Conservation (phyloP, 1,284 basidiomycete genomes). For the Neonothopanus nambi region DNA sequence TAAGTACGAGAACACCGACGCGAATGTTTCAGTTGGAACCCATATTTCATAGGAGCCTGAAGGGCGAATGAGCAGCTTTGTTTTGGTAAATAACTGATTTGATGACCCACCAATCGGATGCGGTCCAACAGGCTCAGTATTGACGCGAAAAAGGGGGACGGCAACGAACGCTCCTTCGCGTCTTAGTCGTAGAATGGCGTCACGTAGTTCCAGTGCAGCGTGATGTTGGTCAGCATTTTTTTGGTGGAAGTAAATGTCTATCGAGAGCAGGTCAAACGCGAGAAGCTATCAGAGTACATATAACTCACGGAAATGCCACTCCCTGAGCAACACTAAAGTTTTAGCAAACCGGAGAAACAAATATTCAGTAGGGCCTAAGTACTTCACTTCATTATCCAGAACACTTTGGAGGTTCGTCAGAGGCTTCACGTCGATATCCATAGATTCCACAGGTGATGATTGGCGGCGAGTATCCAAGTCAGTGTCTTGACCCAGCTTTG, state of each 20-base stretch:
- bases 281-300: neutral
- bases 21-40: constrained; percentile 71
- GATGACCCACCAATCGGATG: constrained; percentile 66
- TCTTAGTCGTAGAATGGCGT: constrained; percentile 67
- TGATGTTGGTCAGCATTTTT: constrained; percentile 60
- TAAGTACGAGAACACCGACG: constrained; percentile 71
- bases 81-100: too few species aligned
- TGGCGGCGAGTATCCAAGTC: too few species aligned
- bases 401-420: constrained; percentile 60
- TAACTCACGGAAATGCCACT: constrained; percentile 75
- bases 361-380: constrained; percentile 22
- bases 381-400: constrained; percentile 68
- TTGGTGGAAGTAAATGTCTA: constrained; percentile 79
- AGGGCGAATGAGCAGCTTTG: neutral
- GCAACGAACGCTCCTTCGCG: constrained; percentile 76
- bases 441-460: neutral
- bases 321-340: constrained; percentile 38
- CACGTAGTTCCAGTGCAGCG: constrained; percentile 65
- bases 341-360: neutral
- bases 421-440: constrained; percentile 28
- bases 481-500: too few species aligned
- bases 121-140: constrained; percentile 66
- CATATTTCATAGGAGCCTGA: constrained; percentile 78
- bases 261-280: neutral
- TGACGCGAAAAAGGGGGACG: constrained; percentile 71